These are phyloP conservation scores for Trichophyton mentagrophytes DNA, from an alignment of 2,329 filamentous ascomycete genomes.

Conservation along the genomic window DNA sequence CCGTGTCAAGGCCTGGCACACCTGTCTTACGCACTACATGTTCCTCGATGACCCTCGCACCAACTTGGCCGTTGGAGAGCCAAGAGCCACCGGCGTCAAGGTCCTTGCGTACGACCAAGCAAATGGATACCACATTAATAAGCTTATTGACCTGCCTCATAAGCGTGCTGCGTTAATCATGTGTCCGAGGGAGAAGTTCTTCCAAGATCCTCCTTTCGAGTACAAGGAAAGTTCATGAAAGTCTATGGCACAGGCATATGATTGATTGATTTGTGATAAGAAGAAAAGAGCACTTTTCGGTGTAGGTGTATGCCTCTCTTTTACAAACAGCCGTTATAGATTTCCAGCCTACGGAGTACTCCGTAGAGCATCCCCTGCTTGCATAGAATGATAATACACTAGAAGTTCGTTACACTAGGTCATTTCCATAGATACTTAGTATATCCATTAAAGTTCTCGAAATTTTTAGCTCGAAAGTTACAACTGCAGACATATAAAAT, in stretches of 20 bases:
- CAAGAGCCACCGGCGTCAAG: slow-evolving; percentile 55
- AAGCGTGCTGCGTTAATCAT: slow-evolving; percentile 57
- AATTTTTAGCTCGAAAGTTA: no score
- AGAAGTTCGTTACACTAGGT: no score
- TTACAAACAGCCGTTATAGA: no score
- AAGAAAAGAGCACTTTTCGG: slow-evolving; percentile 15
- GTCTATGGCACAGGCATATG: not conserved
- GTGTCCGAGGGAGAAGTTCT: slow-evolving; percentile 55
- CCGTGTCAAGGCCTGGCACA: slow-evolving; percentile 47
- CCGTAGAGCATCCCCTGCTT: no score
- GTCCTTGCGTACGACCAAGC: slow-evolving; percentile 63
- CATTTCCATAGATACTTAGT: no score
- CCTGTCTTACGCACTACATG: slow-evolving; percentile 45
- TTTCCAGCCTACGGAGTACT: no score
- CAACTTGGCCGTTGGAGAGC: slow-evolving; percentile 47
- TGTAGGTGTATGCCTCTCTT: no score
- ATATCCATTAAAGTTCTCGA: no score
- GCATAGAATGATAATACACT: no score
- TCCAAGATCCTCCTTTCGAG: slow-evolving; percentile 43
- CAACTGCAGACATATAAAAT: no score
- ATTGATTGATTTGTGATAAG: slow-evolving; percentile 23
- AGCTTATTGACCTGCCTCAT: slow-evolving; percentile 58
- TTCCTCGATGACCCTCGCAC: slow-evolving; percentile 48
- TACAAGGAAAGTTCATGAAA: not conserved
- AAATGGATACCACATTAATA: slow-evolving; percentile 59